These are phyloP conservation scores for Alternaria longipes DNA, from an alignment of 2,329 filamentous ascomycete genomes.

Conservation along the genomic window DNA sequence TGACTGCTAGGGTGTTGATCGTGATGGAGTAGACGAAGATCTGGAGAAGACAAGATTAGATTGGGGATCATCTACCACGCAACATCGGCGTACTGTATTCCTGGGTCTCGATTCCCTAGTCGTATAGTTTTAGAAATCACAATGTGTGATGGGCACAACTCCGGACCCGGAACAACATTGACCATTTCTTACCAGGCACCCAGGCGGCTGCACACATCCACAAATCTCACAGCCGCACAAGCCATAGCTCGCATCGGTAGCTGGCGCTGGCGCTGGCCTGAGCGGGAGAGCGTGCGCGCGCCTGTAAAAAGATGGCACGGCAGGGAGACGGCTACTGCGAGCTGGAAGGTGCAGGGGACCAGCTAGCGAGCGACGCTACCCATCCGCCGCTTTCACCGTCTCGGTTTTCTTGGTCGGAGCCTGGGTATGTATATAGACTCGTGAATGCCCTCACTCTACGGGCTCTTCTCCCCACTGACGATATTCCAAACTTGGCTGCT, in stretches of 20 bases:
- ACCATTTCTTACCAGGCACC: neutral
- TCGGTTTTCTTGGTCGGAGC: constrained; percentile 27
- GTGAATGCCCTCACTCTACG: constrained; percentile 24
- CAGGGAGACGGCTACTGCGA: constrained; percentile 32
- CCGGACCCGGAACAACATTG: neutral
- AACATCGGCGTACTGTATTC: neutral
- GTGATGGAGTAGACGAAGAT: constrained; percentile 1
- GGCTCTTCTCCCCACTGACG: constrained; percentile 31
- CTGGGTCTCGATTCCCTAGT: neutral
- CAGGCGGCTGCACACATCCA: constrained; percentile 7
- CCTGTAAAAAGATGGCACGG: constrained; percentile 26
- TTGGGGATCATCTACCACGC: constrained; percentile 3
- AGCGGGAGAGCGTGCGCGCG: constrained; percentile 13
- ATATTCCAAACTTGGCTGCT: constrained; percentile 15
- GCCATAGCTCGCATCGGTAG: constrained; percentile 11
- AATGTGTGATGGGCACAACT: neutral
- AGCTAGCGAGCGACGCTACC: constrained; percentile 31
- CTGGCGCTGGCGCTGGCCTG: constrained; percentile 21
- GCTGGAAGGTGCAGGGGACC: constrained; percentile 14
- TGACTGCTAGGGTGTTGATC: neutral
- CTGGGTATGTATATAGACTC: constrained; percentile 33
- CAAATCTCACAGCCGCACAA: constrained; percentile 15
- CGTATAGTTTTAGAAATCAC: neutral
- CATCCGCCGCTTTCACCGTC: constrained; percentile 41
- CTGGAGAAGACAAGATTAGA: neutral